Evolutionary conservation across 345 rosid genomes (phyloP).

Genomic region (Sisymbrium altissimum): DNA sequence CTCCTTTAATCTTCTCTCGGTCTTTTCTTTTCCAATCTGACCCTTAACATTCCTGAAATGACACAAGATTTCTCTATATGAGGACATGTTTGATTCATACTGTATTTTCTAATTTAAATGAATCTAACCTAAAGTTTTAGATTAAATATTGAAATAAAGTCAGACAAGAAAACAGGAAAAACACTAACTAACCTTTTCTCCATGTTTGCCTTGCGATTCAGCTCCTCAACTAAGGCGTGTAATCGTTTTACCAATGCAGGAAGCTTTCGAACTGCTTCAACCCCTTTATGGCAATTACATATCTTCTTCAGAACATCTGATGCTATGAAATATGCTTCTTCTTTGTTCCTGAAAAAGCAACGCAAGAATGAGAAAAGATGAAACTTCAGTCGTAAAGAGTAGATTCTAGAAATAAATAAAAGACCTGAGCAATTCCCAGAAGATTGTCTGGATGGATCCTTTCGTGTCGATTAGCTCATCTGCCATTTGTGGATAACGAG

Average conservation of each 20-base stretch:
- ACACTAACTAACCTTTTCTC: constrained; percentile 46
- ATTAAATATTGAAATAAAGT: neutral
- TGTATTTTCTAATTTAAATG: neutral
- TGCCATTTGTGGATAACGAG: constrained; percentile 59
- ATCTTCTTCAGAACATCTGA: constrained; percentile 67
- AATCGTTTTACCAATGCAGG: constrained; percentile 68
- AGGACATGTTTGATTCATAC: neutral
- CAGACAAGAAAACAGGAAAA: neutral
- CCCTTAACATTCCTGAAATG: constrained; percentile 51
- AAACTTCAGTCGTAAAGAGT: neutral
- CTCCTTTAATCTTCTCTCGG: constrained; percentile 58
- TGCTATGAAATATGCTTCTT: constrained; percentile 77
- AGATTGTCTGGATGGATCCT: constrained; percentile 58
- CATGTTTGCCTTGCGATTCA: constrained; percentile 46
- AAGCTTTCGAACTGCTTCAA: constrained; percentile 45
- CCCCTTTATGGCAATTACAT: constrained; percentile 48
- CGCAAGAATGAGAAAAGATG: neutral
- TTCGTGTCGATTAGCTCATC: constrained; percentile 51
- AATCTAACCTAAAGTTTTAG: neutral
- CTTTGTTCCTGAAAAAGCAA: constrained; percentile 64
- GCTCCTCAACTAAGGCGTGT: constrained; percentile 64
- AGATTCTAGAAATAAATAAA: neutral
- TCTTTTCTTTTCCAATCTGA: constrained; percentile 42
- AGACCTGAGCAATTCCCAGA: constrained; percentile 75
- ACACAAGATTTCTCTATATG: neutral